Conservation (phyloP, 176 grass and related monocot genomes). For the Triticum urartu region DNA sequence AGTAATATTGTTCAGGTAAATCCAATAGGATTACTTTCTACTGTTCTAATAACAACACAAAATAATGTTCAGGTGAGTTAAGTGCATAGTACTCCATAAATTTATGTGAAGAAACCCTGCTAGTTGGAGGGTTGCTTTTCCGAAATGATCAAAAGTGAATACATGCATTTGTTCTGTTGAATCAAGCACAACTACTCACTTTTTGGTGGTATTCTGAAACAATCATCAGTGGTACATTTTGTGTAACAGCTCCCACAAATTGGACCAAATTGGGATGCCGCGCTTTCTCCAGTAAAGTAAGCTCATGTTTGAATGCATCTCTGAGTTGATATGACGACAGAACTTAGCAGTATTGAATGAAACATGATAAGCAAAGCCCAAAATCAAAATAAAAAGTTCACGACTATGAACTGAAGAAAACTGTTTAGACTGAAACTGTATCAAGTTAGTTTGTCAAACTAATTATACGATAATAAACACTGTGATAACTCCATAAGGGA, state of each 20-base stretch:
- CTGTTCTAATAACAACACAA: neutral
- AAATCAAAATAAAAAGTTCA: neutral
- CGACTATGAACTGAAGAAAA: neutral
- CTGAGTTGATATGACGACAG: constrained; percentile 38
- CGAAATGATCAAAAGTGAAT: neutral
- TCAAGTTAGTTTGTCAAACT: neutral
- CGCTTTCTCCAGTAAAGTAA: constrained; percentile 83
- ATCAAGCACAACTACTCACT: constrained; percentile 47
- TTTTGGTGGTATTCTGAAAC: constrained; percentile 88
- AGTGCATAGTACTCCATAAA: constrained; percentile 9
- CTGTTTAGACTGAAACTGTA: neutral
- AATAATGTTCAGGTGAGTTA: neutral
- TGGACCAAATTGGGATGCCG: constrained; percentile 98
- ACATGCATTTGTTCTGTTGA: neutral
- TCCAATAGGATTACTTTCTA: neutral
- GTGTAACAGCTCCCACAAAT: constrained; percentile 97
- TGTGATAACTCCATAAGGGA: neutral
- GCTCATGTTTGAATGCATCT: constrained; percentile 87
- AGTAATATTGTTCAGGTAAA: constrained; percentile 11
- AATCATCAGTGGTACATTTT: constrained; percentile 96
- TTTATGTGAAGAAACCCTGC: neutral
- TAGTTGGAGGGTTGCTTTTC: neutral
- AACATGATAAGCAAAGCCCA: constrained; percentile 1
- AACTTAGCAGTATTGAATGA: constrained; percentile 13
- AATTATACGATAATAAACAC: neutral